A percentile compares a stretch with the other conserved stretches of the same genome.
Conservation (phyloP, 352 stramenopile genomes). For the Phytophthora fragariae region DNA sequence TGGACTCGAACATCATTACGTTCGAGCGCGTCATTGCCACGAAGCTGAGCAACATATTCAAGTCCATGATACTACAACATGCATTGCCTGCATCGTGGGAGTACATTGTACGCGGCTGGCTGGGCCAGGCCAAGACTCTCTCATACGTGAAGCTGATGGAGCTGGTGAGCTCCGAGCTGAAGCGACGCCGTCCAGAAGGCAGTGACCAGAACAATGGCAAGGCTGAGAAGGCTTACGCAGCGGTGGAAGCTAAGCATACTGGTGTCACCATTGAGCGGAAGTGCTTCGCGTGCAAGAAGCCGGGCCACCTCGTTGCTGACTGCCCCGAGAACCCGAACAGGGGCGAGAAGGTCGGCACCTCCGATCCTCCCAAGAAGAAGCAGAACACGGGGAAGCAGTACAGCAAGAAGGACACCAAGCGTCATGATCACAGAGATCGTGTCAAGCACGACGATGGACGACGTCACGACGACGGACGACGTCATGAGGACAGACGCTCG, state of each 20-base stretch:
- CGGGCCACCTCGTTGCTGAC: not conserved
- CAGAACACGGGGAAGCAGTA: not conserved
- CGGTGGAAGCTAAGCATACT: not conserved
- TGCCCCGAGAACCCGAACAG: not conserved
- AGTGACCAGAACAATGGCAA: not conserved
- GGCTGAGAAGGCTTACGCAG: not conserved
- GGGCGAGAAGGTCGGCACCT: not conserved
- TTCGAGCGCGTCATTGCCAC: too few relatives aligned
- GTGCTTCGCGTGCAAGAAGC: not conserved
- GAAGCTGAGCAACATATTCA: too few relatives aligned
- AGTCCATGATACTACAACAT: too few relatives aligned
- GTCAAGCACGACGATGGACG: not conserved
- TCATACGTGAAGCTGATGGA: not conserved
- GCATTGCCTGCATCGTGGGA: not conserved
- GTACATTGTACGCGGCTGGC: not conserved
- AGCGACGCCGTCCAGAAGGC: not conserved
- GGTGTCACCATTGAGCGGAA: not conserved
- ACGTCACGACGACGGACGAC: not conserved
- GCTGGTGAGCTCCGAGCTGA: not conserved
- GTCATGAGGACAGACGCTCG: not conserved
- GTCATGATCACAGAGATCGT: not conserved
- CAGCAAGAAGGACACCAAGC: not conserved
- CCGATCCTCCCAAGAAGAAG: not conserved
- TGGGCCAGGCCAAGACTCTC: not conserved
- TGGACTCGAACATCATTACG: too few relatives aligned